Percentiles rank a stretch among this genome's conserved stretches.
phyloP scores from a whole-genome alignment of 495 filamentous ascomycete species.

The Hyaloscypha finlandica region DNA sequence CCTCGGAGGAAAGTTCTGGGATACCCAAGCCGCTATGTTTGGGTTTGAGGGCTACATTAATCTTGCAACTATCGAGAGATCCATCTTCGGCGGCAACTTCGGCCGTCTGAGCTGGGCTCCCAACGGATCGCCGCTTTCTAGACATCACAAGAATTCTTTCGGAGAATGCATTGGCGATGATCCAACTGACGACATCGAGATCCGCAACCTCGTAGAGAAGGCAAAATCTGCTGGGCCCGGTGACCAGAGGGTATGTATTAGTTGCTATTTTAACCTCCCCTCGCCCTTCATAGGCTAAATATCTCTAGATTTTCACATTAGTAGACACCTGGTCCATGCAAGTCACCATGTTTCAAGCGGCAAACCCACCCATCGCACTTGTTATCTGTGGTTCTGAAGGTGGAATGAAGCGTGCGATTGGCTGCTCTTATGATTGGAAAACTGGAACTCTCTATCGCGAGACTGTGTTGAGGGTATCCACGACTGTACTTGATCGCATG shows the following conservation, averaged over 20 bases:
- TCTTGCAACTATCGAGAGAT: slow-evolving; percentile 29
- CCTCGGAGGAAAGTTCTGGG: slow-evolving; percentile 29
- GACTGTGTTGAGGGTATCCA: slow-evolving; percentile 21
- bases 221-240: not conserved
- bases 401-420: slow-evolving; percentile 44
- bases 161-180: slow-evolving; percentile 13
- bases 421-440: slow-evolving; percentile 32
- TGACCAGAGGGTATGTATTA: not conserved
- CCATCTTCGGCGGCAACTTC: slow-evolving; percentile 25
- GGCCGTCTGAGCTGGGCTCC: slow-evolving; percentile 13
- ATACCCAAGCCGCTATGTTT: slow-evolving; percentile 30
- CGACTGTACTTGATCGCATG: slow-evolving; percentile 27
- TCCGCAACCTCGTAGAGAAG: not conserved
- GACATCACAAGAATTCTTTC: slow-evolving; percentile 6
- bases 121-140: slow-evolving; percentile 4
- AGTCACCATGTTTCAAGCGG: slow-evolving; percentile 40
- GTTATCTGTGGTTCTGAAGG: slow-evolving; percentile 42
- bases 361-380: slow-evolving; percentile 39
- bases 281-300: no score
- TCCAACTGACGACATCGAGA: not conserved
- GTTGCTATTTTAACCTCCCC: no score
- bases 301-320: slow-evolving; percentile 31
- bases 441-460: slow-evolving; percentile 17
- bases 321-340: slow-evolving; percentile 34
- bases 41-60: slow-evolving; percentile 35